These are phyloP conservation scores for Vaucheria bursata DNA, from an alignment of 352 stramenopile species.

Conservation along the genomic window DNA sequence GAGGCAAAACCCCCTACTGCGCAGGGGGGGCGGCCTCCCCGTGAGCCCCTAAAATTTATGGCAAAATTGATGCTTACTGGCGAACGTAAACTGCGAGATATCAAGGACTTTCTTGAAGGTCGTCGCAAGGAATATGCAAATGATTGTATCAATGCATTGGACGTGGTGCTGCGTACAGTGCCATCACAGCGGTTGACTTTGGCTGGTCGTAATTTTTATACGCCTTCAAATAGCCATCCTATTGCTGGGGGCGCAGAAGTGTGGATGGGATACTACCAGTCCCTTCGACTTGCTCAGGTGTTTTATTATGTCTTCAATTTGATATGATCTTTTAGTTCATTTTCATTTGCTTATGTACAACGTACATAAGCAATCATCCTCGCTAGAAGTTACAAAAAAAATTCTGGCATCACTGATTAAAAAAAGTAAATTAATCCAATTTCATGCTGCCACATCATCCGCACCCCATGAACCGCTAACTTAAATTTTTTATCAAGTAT, in stretches of 20 bases:
- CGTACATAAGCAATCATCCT: no score
- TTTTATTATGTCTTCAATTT: no score
- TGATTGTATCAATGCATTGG: neutral
- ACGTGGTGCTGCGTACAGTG: slow-evolving; percentile 15
- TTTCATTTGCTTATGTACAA: neutral
- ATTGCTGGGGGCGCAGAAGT: slow-evolving; percentile 42
- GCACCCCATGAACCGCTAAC: no score
- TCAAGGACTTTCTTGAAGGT: neutral
- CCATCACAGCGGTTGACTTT: slow-evolving; percentile 22
- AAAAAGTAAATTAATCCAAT: no score
- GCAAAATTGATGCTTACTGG: neutral
- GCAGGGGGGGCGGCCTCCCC: no score
- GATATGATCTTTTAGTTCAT: neutral
- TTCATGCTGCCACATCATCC: no score
- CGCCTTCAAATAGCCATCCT: slow-evolving; percentile 3
- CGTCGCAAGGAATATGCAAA: neutral
- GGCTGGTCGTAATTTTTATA: slow-evolving; percentile 40
- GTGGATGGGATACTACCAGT: slow-evolving; percentile 47
- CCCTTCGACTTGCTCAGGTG: slow-evolving; percentile 28
- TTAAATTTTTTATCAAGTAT: no score
- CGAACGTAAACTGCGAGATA: neutral
- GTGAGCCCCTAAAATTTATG: neutral
- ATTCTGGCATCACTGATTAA: no score
- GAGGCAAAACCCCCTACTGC: no score
- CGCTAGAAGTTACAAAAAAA: no score